Evolutionary conservation across 768 basidiomycete species (phyloP), one percentile per base, ranked within the genome.

Genomic region (Lyophyllum decastes): DNA sequence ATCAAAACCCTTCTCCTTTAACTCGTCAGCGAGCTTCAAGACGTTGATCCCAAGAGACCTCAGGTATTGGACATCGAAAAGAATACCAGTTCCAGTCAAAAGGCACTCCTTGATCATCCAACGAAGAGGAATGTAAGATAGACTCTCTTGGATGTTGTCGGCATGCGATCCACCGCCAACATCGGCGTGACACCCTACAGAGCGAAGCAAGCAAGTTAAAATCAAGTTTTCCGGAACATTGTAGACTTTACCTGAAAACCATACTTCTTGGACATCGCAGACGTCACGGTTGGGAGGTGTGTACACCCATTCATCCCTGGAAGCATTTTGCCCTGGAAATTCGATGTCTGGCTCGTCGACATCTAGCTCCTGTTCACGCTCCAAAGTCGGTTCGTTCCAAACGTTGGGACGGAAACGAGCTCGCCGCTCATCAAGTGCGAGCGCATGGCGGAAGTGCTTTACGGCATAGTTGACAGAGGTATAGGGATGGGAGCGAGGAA

Each of bases 81-180:
- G 50, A 8, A 58, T 52, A n/a, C 35, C 35, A 9, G 45, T 52
- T 24, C 46, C 62, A 24, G 55, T 50, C 11, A 66, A 14, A 27
- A 71, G 53, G 46, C 63, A 67, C 48, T 71, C 70, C 24, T 64
- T 68, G 52, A 71, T 68, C 70, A 71, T 71, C 70, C 70, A 71
- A 21, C 70, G 58, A 44, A 71, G 55, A 1, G 68, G 65, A 35
- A 71, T 68, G 43, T 59, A 62, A 0, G 68, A 67, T 8, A 71
- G 57, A 49, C 67, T 69, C 24, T 62, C 57, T 12, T 56, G 53
- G 16, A 61, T 47, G 16, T 55, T 49, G 45, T 66, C 66, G 24
- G 48, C 8, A 48, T 67, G 67, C 6, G 68, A 71, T 2, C 67
- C 70, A 30, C 70, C 67, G 16, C 67, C 67, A 16, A 68, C 60